Percentiles rank a stretch among this genome's conserved stretches.
phyloP scores from a whole-genome alignment of 2,329 filamentous ascomycete genomes.

The Aspergillus viridinutans region DNA sequence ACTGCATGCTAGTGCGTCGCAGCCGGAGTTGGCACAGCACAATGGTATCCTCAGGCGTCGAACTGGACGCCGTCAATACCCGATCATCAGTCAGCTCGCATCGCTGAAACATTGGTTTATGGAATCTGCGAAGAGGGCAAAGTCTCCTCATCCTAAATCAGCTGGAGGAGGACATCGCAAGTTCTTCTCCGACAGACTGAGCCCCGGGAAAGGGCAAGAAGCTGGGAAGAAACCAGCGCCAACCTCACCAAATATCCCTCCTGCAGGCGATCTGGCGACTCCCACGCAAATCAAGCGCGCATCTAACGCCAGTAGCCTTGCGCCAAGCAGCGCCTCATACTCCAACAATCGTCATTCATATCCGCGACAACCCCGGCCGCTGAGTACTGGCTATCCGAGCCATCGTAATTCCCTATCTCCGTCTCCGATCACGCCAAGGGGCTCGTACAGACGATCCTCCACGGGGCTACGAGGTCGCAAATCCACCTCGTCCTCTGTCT shows the following conservation, averaged over 20 bases:
- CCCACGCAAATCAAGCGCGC: conserved; percentile 38
- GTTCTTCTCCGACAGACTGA: conserved; percentile 36
- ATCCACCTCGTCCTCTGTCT: conserved; percentile 92
- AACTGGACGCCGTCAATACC: conserved; percentile 54
- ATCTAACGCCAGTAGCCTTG: conserved; percentile 40
- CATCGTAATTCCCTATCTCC: conserved; percentile 77
- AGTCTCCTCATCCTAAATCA: conserved; percentile 48
- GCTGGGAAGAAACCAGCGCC: conserved; percentile 23
- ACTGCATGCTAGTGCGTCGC: conserved; percentile 74
- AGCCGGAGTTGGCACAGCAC: conserved; percentile 57
- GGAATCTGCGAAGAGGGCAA: conserved; percentile 61
- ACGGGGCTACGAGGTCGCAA: conserved; percentile 83
- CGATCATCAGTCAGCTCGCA: conserved; percentile 63
- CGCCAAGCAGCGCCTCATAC: conserved; percentile 41
- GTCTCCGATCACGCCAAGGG: conserved; percentile 80
- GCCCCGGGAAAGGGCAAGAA: conserved; percentile 37
- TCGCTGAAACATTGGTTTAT: conserved; percentile 70
- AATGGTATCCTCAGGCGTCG: conserved; percentile 54
- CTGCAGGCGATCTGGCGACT: conserved; percentile 27
- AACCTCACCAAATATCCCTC: conserved; percentile 19
- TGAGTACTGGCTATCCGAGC: conserved; percentile 32
- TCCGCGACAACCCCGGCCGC: conserved; percentile 32
- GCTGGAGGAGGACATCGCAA: conserved; percentile 31
- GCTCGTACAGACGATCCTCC: conserved; percentile 77
- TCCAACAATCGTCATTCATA: conserved; percentile 40